Base-by-base conservation (phyloP, 2,329 filamentous ascomycete species). In the Annulohypoxylon truncatum region DNA sequence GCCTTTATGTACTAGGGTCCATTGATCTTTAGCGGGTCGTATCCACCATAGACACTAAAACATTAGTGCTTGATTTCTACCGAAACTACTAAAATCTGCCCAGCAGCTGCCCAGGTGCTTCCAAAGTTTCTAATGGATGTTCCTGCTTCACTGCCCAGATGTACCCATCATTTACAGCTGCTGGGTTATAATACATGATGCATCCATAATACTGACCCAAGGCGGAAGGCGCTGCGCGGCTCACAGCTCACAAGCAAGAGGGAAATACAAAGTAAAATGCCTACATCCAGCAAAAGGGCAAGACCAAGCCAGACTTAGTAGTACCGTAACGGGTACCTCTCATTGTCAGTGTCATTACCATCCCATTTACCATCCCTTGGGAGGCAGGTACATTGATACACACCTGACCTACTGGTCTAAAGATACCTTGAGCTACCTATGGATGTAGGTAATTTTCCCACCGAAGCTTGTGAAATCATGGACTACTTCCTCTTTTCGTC, bases 21-120 rank as follows among this genome's bases (percentile, higher is more conserved):
- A 61, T 51, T 64, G 62, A 64, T 64, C 64, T 69, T 67, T 68
- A 67, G 68, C 66, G 66, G 66, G 61, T 63, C 68, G n/a, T 61
- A 65, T 13, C 63, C 66, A 70, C 68, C 61, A 22, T 60, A 67
- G 44, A 56, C 66, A 44, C 53, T 68, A 70, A 70, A 64, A 38
- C 40, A 47, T 68, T 70, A 68, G 68, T 54, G 63, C 60, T 61
- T 38, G 55, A 52, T 57, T 62, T 68, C 66, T 70, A 58, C 68
- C 66, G 57, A 70, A 61, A 57, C 44, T 54, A 55, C 61, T 50
- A 68, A 57, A 58, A 61, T 60, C 48, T 60, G 46, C 42, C 60
- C 55, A 50, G 28, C 48, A 51, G 46, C 24, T 42, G 55, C 44
- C 24, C 24, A 13, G 38, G 15, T 20, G 38, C 38, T 42, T 42